phyloP scores from a whole-genome alignment of 495 filamentous ascomycete genomes.

The Penicillium bovifimosum region DNA sequence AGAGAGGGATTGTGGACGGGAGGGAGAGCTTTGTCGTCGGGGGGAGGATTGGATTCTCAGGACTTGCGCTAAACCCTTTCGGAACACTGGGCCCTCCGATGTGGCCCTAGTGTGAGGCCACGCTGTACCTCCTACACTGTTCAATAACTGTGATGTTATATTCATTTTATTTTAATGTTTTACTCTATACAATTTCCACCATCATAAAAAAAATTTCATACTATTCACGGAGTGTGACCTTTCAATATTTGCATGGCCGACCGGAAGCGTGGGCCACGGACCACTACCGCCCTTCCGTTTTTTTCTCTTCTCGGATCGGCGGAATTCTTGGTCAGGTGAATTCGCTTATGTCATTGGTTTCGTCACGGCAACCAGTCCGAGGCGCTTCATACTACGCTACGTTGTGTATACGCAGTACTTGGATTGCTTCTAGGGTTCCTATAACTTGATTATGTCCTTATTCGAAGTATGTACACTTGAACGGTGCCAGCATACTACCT shows the following conservation, averaged over 20 bases:
- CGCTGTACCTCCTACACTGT: slow-evolving; percentile 8
- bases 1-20: slow-evolving; percentile 47
- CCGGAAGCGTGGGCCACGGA: slow-evolving; percentile 15
- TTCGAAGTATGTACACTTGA: not conserved
- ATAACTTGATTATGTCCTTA: not conserved
- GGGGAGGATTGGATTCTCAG: slow-evolving; percentile 44
- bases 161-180: not conserved
- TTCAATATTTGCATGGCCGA: not conserved
- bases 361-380: slow-evolving; percentile 32
- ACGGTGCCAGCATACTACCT: not conserved
- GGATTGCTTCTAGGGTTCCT: not conserved
- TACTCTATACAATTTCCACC: not conserved
- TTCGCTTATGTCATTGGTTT: slow-evolving; percentile 35
- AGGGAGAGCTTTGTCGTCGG: slow-evolving; percentile 54
- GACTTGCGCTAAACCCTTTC: slow-evolving; percentile 43
- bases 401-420: not conserved
- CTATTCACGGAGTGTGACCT: not conserved
- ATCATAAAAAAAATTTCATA: not conserved
- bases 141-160: not conserved
- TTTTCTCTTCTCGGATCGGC: slow-evolving; percentile 42
- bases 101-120: slow-evolving; percentile 40
- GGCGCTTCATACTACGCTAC: not conserved
- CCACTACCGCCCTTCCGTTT: slow-evolving; percentile 35
- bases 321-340: slow-evolving; percentile 30
- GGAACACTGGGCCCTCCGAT: slow-evolving; percentile 42